Percentiles rank a stretch among this genome's conserved stretches.
These are phyloP conservation scores for Chalciporus sphaerocephalus DNA, from an alignment of 768 basidiomycete species.

Conservation along the genomic window DNA sequence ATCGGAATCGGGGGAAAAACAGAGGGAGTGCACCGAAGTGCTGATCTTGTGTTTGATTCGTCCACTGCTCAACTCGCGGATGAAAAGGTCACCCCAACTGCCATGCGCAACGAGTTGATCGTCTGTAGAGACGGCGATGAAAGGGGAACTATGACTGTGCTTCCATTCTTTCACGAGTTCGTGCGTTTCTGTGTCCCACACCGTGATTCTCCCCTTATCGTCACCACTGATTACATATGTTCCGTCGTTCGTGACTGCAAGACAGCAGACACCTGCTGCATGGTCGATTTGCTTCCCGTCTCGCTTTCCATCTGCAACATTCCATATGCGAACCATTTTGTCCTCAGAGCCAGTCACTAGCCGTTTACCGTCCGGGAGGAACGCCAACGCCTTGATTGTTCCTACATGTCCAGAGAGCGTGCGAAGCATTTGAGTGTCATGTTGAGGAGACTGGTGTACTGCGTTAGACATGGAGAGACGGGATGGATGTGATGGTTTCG, in stretches of 20 bases:
- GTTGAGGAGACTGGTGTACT: no score
- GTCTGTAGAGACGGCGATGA: slow-evolving; percentile 2
- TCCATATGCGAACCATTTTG: background rate
- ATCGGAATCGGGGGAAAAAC: background rate
- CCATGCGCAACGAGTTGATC: slow-evolving; percentile 3
- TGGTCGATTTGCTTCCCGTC: background rate
- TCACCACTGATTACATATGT: background rate
- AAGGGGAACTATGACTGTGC: background rate
- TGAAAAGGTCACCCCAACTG: rapidly evolving
- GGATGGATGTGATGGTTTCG: no score
- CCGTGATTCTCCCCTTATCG: background rate
- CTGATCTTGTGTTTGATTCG: background rate
- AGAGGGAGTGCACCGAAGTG: background rate
- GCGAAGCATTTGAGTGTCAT: no score
- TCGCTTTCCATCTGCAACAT: slow-evolving; percentile 6
- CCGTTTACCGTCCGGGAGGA: slow-evolving; percentile 6
- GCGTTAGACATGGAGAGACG: no score
- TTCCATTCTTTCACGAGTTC: slow-evolving; percentile 1
- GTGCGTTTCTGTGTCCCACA: slow-evolving; percentile 5
- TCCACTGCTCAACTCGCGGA: background rate
- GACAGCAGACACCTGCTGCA: no score
- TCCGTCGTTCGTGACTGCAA: slow-evolving; percentile 4
- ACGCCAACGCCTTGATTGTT: background rate
- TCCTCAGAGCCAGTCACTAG: slow-evolving; percentile 1
- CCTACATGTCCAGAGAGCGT: background rate